Evolutionary conservation across 2,329 filamentous ascomycete species (phyloP).

Genomic region (Podosphaera aphanis): DNA sequence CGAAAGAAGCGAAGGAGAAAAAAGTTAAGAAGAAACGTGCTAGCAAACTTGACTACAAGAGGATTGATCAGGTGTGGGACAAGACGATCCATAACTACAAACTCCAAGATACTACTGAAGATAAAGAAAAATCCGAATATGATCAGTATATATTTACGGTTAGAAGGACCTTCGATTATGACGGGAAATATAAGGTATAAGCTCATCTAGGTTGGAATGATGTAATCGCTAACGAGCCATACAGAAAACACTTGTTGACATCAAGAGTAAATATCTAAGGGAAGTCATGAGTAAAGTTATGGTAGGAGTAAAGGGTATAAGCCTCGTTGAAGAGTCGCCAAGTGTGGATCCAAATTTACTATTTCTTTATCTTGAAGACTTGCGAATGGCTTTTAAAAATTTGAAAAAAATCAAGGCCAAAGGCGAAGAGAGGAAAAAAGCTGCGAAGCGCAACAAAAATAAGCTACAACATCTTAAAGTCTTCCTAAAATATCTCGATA

Average conservation of each 20-base stretch:
- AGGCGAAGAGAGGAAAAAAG: conserved; percentile 33
- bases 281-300: conserved; percentile 48
- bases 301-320: conserved; percentile 55
- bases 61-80: conserved; percentile 40
- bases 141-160: conserved; percentile 68
- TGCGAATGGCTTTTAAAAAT: conserved; percentile 38
- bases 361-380: conserved; percentile 54
- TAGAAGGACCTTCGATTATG: conserved; percentile 59
- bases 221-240: conserved; percentile 4
- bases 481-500: conserved; percentile 53
- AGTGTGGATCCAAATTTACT: conserved; percentile 48
- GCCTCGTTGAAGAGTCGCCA: conserved; percentile 57
- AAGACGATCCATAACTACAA: conserved; percentile 39
- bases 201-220: not conserved
- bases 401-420: conserved; percentile 33
- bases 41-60: conserved; percentile 41
- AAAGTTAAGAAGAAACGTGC: conserved; percentile 19
- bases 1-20: conserved; percentile 21
- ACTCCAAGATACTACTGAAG: conserved; percentile 40
- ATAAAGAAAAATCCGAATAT: conserved; percentile 41
- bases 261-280: conserved; percentile 61
- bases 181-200: conserved; percentile 44
- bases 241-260: conserved; percentile 44
- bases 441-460: conserved; percentile 29
- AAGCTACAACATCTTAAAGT: conserved; percentile 46